These are phyloP conservation scores for Stagonosporopsis vannaccii DNA, from an alignment of 2,329 filamentous ascomycete genomes.

Conservation along the genomic window DNA sequence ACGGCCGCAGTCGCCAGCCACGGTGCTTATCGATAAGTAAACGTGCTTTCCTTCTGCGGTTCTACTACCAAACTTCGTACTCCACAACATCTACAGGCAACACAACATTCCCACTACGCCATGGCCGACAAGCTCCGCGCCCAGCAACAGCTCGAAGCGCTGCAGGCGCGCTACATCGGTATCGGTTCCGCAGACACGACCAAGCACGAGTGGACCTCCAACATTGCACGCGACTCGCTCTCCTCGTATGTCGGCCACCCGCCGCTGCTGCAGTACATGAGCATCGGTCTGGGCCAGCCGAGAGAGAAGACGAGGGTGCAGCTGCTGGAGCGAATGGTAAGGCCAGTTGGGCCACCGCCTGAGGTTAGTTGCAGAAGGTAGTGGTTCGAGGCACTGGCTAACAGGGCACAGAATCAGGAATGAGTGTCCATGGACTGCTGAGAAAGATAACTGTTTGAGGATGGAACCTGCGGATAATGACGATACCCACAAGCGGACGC, in stretches of 20 bases:
- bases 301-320: constrained; percentile 79
- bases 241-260: constrained; percentile 89
- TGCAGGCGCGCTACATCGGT: constrained; percentile 94
- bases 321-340: constrained; percentile 78
- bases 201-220: constrained; percentile 96
- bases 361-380: constrained; percentile 55
- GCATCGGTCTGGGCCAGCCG: constrained; percentile 85
- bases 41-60: neutral
- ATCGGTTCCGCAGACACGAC: constrained; percentile 97
- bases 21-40: constrained; percentile 11
- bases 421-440: neutral
- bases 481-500: neutral
- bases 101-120: constrained; percentile 1
- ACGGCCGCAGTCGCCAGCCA: neutral
- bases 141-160: constrained; percentile 95
- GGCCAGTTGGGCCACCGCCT: constrained; percentile 71
- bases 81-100: neutral
- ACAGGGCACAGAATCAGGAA: constrained; percentile 8
- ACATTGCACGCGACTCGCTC: constrained; percentile 93
- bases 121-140: constrained; percentile 96
- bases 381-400: neutral
- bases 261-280: constrained; percentile 85
- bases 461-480: neutral
- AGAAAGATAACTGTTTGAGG: neutral
- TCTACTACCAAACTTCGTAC: neutral